A percentile compares a stretch with the other conserved stretches of the same genome.
Evolutionary conservation across 2,329 filamentous ascomycete genomes (phyloP).

Genomic region (Alternaria atra): DNA sequence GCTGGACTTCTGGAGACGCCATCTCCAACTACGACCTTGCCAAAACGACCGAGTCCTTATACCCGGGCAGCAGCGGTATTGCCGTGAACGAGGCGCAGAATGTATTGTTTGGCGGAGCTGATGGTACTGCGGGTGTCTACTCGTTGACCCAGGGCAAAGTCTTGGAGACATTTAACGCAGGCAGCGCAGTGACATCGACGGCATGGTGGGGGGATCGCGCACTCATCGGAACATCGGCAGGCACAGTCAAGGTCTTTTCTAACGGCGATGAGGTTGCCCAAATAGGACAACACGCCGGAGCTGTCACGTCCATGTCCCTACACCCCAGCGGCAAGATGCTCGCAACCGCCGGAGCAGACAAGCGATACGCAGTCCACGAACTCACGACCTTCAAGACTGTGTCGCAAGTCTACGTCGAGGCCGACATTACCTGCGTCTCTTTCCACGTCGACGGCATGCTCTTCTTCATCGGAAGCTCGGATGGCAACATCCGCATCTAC

Average conservation of each 20-base stretch:
- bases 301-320: slow-evolving; percentile 77
- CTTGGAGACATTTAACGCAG: slow-evolving; percentile 70
- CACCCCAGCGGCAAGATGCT: slow-evolving; percentile 86
- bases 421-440: slow-evolving; percentile 77
- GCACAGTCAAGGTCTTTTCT: slow-evolving; percentile 81
- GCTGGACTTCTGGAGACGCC: slow-evolving; percentile 80
- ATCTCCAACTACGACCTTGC: slow-evolving; percentile 68
- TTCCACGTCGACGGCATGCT: slow-evolving; percentile 99
- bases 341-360: slow-evolving; percentile 88
- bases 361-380: slow-evolving; percentile 92
- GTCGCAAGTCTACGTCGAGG: slow-evolving; percentile 80
- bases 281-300: slow-evolving; percentile 83
- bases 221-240: slow-evolving; percentile 77
- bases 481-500: slow-evolving; percentile 87
- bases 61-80: slow-evolving; percentile 66
- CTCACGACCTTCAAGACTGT: slow-evolving; percentile 72
- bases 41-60: slow-evolving; percentile 65
- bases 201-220: slow-evolving; percentile 74
- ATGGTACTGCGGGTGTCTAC: slow-evolving; percentile 79
- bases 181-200: slow-evolving; percentile 72
- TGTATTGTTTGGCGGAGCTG: slow-evolving; percentile 77
- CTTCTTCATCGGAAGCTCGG: slow-evolving; percentile 81
- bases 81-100: slow-evolving; percentile 68
- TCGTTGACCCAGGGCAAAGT: slow-evolving; percentile 80
- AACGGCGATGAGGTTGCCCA: slow-evolving; percentile 73